Conservation (phyloP, 2,329 filamentous ascomycete species). For the Colletotrichum godetiae region DNA sequence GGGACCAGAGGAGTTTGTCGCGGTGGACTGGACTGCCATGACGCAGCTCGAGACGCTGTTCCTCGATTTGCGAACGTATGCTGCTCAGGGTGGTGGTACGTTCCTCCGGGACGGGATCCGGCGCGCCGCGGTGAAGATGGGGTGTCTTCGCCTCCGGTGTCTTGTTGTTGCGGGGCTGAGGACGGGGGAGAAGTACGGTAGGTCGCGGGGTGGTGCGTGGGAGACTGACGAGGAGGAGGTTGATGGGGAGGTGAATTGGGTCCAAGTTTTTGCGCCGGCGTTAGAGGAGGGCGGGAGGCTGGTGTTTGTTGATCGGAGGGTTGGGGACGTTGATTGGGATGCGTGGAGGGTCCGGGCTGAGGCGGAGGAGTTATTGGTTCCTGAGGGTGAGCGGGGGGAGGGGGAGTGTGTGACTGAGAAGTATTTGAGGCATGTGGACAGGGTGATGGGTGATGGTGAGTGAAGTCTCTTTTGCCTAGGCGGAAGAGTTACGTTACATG, state of each 20-base stretch:
- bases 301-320: conserved; percentile 26
- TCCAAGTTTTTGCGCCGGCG: conserved; percentile 28
- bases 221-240: conserved; percentile 14
- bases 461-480: not conserved
- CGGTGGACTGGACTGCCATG: conserved; percentile 21
- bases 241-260: conserved; percentile 27
- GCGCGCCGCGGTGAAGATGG: conserved; percentile 19
- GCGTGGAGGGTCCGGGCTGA: conserved; percentile 15
- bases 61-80: conserved; percentile 27
- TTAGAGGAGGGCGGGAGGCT: conserved; percentile 22
- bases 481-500: not conserved
- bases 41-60: conserved; percentile 26
- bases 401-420: not conserved
- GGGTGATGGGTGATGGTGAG: not conserved
- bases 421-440: conserved; percentile 21
- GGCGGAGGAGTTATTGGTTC: not conserved
- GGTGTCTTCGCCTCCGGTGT: conserved; percentile 12
- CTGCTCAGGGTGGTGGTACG: not conserved
- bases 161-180: conserved; percentile 26
- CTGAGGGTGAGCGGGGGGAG: not conserved
- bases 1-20: not conserved
- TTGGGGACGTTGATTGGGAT: conserved; percentile 17
- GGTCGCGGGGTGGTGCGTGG: not conserved
- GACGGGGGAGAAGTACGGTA: not conserved
- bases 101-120: conserved; percentile 6